A percentile compares a stretch with the other conserved stretches of the same genome.
These are phyloP conservation scores for Globisporangium camurandrum DNA, from an alignment of 352 stramenopile species.

Conservation along the genomic window DNA sequence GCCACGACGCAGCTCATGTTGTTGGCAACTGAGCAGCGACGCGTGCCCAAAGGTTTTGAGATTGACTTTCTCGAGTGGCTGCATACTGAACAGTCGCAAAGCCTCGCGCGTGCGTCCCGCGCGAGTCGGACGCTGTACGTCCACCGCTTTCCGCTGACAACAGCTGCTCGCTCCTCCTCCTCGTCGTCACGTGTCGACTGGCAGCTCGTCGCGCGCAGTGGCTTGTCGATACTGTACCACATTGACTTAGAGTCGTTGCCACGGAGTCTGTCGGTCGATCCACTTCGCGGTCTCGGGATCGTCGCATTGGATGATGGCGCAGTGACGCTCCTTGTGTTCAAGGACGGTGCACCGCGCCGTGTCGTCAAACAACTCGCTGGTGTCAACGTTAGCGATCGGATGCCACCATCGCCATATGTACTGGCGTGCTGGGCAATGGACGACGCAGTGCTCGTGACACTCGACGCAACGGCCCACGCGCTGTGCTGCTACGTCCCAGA, in stretches of 20 bases:
- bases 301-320: slow-evolving; percentile 22
- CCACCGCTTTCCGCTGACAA: slow-evolving; percentile 34
- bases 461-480: slow-evolving; percentile 11
- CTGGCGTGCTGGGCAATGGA: slow-evolving; percentile 23
- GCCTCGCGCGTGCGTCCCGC: slow-evolving; percentile 23
- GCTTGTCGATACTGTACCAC: slow-evolving; percentile 23
- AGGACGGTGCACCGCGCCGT: slow-evolving; percentile 13
- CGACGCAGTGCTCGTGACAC: slow-evolving; percentile 27
- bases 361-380: slow-evolving; percentile 7
- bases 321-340: slow-evolving; percentile 21
- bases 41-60: background rate
- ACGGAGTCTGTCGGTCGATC: slow-evolving; percentile 36
- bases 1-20: slow-evolving; percentile 29
- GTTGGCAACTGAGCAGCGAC: slow-evolving; percentile 5
- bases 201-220: slow-evolving; percentile 27
- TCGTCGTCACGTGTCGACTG: slow-evolving; percentile 23
- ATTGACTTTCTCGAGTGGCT: slow-evolving; percentile 14
- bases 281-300: slow-evolving; percentile 25
- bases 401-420: background rate
- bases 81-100: slow-evolving; percentile 1
- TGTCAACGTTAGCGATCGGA: background rate
- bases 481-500: slow-evolving; percentile 41
- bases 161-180: background rate
- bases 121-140: slow-evolving; percentile 22
- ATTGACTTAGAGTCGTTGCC: slow-evolving; percentile 21